Evolutionary conservation across 805 yeast genomes (phyloP), one percentile per base, ranked within the genome.

Genomic region (Pichia membranifaciens): DNA sequence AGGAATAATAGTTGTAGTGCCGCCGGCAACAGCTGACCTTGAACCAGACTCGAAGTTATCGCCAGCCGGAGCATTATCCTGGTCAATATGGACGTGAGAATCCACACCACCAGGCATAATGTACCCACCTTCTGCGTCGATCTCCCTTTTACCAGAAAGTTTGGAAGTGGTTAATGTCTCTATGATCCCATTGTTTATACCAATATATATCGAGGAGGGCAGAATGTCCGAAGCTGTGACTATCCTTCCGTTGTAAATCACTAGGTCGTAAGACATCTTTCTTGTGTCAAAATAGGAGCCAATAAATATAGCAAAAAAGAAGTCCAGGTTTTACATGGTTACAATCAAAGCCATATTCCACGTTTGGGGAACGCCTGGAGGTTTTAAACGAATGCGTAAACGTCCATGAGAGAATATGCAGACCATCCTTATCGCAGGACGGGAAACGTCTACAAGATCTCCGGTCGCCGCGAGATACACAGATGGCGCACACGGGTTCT

Each of bases 51-150:
- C 69, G 52, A 71, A 73, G 31, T 65, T 67, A 50, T 72, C 78
- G 40, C 73, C 72, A 1, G 69, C 63, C 15, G 70, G 63, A 55
- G 96, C 72, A 18, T 96, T 96, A 0, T 96, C 96, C 52, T 73
- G 75, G 39, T 71, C 72, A 16, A 73, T 48, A 50, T 73, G 78
- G 17, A 71, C 74, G 55, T 73, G 77, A 1, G 74, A 62, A 54
- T 73, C 78, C 34, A 73, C 65, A 12, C 78, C 77, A 37, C 78
- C 78, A 3, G 78, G 78, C 1, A 74, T 72, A 15, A 73, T 64
- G 50, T 54, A 64, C 0, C 64, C 77, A 12, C 76, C 74, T 45
- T 70, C 60, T 3, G 76, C 76, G 55, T 73, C 75, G 21, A 73
- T 67, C 12, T 57, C 55, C 39, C 59, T 56, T 16, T 45, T 47